phyloP scores from a whole-genome alignment of 1,284 basidiomycete genomes.

The Testicularia cyperi region DNA sequence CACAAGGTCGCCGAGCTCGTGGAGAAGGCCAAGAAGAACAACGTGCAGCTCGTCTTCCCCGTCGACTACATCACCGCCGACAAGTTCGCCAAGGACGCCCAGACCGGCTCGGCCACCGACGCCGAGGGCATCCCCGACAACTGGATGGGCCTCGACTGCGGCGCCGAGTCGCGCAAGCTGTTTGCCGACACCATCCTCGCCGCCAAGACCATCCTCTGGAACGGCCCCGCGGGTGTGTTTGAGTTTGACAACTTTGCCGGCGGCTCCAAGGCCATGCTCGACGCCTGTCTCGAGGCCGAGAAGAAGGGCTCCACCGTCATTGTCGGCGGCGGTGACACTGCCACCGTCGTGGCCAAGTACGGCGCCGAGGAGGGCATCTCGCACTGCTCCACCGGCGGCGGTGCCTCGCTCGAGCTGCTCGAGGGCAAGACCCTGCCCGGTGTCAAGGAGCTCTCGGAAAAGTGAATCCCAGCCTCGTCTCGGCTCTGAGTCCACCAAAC shows the following conservation, averaged over 20 bases:
- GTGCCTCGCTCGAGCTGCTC: slow-evolving; percentile 71
- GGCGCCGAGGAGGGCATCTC: slow-evolving; percentile 77
- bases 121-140: slow-evolving; percentile 83
- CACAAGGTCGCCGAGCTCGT: slow-evolving; percentile 82
- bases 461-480: slow-evolving; percentile 18
- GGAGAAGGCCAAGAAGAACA: slow-evolving; percentile 89
- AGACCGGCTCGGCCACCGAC: slow-evolving; percentile 75
- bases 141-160: slow-evolving; percentile 83
- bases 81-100: slow-evolving; percentile 90
- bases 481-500: too few relatives aligned
- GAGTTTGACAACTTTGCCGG: slow-evolving; percentile 89
- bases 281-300: slow-evolving; percentile 84
- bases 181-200: slow-evolving; percentile 79
- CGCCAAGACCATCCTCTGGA: slow-evolving; percentile 98
- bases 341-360: slow-evolving; percentile 65
- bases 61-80: slow-evolving; percentile 91
- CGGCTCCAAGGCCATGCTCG: slow-evolving; percentile 81
- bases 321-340: slow-evolving; percentile 65
- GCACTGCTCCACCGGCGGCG: slow-evolving; percentile 96
- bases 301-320: slow-evolving; percentile 86
- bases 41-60: slow-evolving; percentile 93
- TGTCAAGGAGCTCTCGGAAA: slow-evolving; percentile 45
- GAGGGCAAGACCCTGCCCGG: slow-evolving; percentile 71
- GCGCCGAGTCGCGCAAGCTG: slow-evolving; percentile 72
- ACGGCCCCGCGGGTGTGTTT: slow-evolving; percentile 93